Base-by-base conservation (phyloP, 2,329 filamentous ascomycete genomes). In the Aspergillus ustus region DNA sequence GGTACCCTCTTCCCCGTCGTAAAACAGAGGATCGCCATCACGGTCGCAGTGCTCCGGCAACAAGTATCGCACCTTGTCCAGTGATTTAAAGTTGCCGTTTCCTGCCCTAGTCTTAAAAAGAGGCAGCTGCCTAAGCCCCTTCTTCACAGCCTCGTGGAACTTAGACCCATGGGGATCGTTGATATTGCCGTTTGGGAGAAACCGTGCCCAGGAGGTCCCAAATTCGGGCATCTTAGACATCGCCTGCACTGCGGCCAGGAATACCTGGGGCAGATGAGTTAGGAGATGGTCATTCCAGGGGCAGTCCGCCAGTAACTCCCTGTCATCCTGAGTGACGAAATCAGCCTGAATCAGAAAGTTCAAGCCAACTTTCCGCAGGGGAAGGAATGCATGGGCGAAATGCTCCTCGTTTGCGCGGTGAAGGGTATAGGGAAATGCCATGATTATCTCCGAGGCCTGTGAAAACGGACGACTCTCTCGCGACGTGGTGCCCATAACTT, bases 51-150 rank as follows among this genome's bases (percentile, higher is more conserved):
- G 58, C 3, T 51, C 31, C 0, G 61, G 50, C 3, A 19, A 20
- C 22, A 63, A 20, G 34, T 58, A 63, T 15, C 43, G 49, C 31
- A 63, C 57, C 6, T 52, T 50, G 28, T 46, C 45, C 19, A 60
- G 44, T n/a, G 31, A 19, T 37, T 57, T 57, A n/a, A 28, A 13
- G 15, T 2, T 52, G 11, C 25, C 3, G 25, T 25, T 25, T 25
- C 53, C 37, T 28, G 45, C 48, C 28, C 50, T 8, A 4, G 52
- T 60, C 37, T 57, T 31, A 17, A 60, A 63, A 40, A 63, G 1
- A n/a, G 6, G 43, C 19, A 45, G 29, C 25, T n/a, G 11, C 8
- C 57, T 43, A n/a, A 50, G 43, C 31, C 28, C 25, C 37, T 25
- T 51, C 7, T 13, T 25, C 13, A 59, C 22, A 8, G n/a, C 45